These are phyloP conservation scores for Jasminum sambac DNA, from an alignment of 257 asterid species.

Conservation along the genomic window DNA sequence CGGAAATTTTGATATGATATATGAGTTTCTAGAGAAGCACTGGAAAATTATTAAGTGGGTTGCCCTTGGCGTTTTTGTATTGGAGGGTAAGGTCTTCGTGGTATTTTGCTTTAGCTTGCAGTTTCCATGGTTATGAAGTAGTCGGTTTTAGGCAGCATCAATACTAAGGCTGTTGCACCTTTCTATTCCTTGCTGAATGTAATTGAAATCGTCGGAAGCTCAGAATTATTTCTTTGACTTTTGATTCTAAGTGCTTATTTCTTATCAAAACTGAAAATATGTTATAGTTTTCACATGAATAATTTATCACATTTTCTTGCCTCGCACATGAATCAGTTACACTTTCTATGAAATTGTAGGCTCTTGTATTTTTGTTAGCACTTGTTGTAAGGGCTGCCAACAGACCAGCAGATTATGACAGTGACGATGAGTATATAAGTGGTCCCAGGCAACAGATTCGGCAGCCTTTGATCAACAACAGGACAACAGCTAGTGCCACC, in stretches of 20 bases:
- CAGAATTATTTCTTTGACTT: not conserved
- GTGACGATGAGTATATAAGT: conserved; percentile 89
- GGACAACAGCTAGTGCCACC: conserved; percentile 67
- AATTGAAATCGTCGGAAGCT: not conserved
- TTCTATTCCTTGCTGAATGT: not conserved
- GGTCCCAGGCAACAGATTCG: conserved; percentile 82
- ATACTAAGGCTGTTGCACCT: not conserved
- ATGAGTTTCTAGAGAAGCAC: not conserved
- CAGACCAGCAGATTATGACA: conserved; percentile 84
- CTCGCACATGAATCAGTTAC: conserved; percentile 4
- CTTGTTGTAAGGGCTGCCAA: conserved; percentile 89
- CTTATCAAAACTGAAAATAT: not conserved
- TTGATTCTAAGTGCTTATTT: not conserved
- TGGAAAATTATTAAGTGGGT: conserved; percentile 11
- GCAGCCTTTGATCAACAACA: conserved; percentile 70
- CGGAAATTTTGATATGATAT: conserved; percentile 30
- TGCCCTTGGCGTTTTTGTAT: not conserved
- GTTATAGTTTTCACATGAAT: not conserved
- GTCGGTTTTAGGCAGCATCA: not conserved
- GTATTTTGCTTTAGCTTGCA: not conserved
- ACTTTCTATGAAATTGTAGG: conserved; percentile 54
- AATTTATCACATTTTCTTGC: not conserved
- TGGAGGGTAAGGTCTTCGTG: not conserved
- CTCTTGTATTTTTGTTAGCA: conserved; percentile 81
- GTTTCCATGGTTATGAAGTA: not conserved